phyloP scores from a whole-genome alignment of 75 land plant genomes.

The Picea sitchensis region DNA sequence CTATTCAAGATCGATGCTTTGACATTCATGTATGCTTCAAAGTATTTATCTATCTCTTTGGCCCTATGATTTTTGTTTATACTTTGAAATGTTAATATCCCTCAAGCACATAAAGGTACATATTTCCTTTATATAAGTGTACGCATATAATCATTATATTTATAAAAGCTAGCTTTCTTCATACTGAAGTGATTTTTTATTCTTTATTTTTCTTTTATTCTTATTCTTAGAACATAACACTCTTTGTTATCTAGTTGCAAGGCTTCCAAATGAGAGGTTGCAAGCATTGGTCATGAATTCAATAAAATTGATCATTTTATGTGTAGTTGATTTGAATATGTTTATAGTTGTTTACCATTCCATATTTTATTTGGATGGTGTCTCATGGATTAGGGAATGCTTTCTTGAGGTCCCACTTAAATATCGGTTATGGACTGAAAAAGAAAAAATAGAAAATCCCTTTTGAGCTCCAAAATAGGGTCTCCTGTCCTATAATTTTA shows the following conservation, averaged over 20 bases:
- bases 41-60: background rate
- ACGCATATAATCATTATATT: background rate
- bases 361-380: background rate
- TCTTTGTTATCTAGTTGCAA: too few species aligned
- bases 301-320: too few species aligned
- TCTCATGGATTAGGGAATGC: too few species aligned
- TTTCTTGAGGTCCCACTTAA: too few species aligned
- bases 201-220: background rate
- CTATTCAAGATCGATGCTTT: slow-evolving; percentile 42
- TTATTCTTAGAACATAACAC: background rate
- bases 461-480: background rate
- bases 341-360: background rate
- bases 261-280: too few species aligned
- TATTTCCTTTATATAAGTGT: background rate
- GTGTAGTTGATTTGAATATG: too few species aligned
- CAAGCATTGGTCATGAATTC: too few species aligned
- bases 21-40: slow-evolving; percentile 51
- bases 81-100: too few species aligned
- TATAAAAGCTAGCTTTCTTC: background rate
- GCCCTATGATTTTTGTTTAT: background rate
- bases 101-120: background rate
- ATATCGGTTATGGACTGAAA: too few species aligned
- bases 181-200: background rate
- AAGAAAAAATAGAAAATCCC: background rate
- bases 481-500: background rate